Percentiles rank a stretch among this genome's conserved stretches.
Conservation (phyloP, 2,329 filamentous ascomycete species). For the Claviceps sp. region DNA sequence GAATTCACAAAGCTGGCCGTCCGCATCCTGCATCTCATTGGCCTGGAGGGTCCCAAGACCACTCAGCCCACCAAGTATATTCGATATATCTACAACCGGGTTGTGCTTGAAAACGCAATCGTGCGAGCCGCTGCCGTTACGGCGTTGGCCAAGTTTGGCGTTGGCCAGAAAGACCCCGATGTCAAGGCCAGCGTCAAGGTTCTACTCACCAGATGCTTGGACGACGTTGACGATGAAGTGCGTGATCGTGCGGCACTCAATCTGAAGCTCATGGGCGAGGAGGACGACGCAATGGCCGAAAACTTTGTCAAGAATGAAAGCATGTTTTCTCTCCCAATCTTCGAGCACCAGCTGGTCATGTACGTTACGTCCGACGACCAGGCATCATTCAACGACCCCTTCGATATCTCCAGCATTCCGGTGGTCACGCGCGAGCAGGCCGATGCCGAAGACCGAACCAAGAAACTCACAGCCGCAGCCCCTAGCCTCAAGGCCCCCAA, state of each 20-base stretch:
- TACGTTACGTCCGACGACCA: slow-evolving; percentile 92
- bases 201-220: slow-evolving; percentile 80
- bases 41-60: slow-evolving; percentile 88
- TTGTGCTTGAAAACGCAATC: slow-evolving; percentile 92
- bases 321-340: slow-evolving; percentile 87
- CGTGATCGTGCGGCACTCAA: slow-evolving; percentile 90
- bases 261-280: slow-evolving; percentile 79
- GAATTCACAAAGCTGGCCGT: slow-evolving; percentile 98
- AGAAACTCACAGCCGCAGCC: slow-evolving; percentile 88
- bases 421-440: slow-evolving; percentile 93
- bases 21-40: slow-evolving; percentile 84
- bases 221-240: slow-evolving; percentile 96
- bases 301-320: slow-evolving; percentile 92
- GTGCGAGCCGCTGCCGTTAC: slow-evolving; percentile 92
- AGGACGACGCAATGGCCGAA: slow-evolving; percentile 75
- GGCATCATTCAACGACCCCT: slow-evolving; percentile 68
- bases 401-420: slow-evolving; percentile 83
- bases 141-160: slow-evolving; percentile 90
- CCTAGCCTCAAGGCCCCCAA: slow-evolving; percentile 91
- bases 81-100: slow-evolving; percentile 97
- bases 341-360: slow-evolving; percentile 94
- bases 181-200: slow-evolving; percentile 94
- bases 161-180: slow-evolving; percentile 89
- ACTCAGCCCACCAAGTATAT: slow-evolving; percentile 97
- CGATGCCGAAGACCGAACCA: slow-evolving; percentile 87